A percentile compares a stretch with the other conserved stretches of the same genome.
Evolutionary conservation across 202 grass and related monocot species (phyloP).

Genomic region (Eragrostis tef): DNA sequence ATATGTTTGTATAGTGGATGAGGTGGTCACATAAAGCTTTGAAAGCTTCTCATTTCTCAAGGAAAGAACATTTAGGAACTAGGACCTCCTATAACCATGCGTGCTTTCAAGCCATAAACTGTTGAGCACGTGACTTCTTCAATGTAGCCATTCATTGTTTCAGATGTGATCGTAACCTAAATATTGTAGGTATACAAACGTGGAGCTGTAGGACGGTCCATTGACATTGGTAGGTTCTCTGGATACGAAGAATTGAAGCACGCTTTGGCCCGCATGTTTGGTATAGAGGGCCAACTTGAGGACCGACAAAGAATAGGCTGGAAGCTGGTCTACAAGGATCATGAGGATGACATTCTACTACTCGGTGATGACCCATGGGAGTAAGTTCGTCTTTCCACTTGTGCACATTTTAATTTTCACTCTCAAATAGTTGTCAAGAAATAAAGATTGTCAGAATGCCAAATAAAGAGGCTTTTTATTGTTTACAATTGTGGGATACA

Average conservation of each 20-base stretch:
- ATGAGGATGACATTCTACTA: conserved; percentile 87
- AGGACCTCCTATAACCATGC: conserved; percentile 24
- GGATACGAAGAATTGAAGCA: conserved; percentile 89
- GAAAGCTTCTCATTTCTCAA: conserved; percentile 48
- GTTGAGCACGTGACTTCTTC: conserved; percentile 41
- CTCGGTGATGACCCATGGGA: conserved; percentile 98
- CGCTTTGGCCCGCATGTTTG: conserved; percentile 97
- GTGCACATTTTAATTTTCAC: not conserved
- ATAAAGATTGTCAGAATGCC: conserved; percentile 1
- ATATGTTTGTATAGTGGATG: conserved; percentile 38
- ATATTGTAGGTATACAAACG: conserved; percentile 89
- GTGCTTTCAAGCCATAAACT: conserved; percentile 29
- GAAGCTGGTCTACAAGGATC: conserved; percentile 98
- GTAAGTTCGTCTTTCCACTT: conserved; percentile 62
- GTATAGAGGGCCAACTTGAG: conserved; percentile 97
- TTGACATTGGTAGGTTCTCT: conserved; percentile 80
- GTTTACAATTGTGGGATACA: conserved; percentile 6
- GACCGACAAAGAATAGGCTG: conserved; percentile 87
- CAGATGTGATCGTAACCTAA: conserved; percentile 34
- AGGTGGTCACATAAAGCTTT: conserved; percentile 41
- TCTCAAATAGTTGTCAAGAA: conserved; percentile 3
- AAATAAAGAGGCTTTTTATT: not conserved
- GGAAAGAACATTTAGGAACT: conserved; percentile 32
- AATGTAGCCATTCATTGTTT: conserved; percentile 4
- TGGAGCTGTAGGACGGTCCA: conserved; percentile 93